Evolutionary conservation across 2,329 filamentous ascomycete species (phyloP).

Genomic region (Xylariaceae sp.): DNA sequence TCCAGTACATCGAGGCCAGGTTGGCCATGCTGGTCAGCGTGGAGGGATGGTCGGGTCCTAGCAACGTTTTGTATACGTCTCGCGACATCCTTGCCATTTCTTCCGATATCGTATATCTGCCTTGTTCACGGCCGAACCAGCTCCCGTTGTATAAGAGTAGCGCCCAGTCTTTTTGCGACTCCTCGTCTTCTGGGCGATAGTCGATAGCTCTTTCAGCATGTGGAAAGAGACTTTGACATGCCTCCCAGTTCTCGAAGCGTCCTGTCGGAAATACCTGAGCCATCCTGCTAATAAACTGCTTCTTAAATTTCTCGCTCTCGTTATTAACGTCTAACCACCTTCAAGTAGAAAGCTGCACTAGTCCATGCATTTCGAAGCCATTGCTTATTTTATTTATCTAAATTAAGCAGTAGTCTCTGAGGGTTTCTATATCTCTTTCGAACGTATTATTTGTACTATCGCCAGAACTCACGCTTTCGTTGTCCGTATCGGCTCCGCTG

Average conservation of each 20-base stretch:
- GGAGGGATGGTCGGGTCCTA: neutral
- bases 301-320: conserved; percentile 27
- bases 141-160: neutral
- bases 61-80: neutral
- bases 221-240: conserved; percentile 6
- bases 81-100: neutral
- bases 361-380: conserved; percentile 39
- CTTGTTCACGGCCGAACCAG: neutral
- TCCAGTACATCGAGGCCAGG: neutral
- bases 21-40: neutral
- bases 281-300: conserved; percentile 28
- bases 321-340: conserved; percentile 30
- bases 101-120: conserved; percentile 3
- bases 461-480: neutral
- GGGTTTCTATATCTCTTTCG: conserved; percentile 31
- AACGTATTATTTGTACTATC: conserved; percentile 15
- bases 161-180: conserved; percentile 22
- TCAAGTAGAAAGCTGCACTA: conserved; percentile 38
- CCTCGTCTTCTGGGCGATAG: conserved; percentile 1
- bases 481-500: neutral
- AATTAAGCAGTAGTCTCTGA: conserved; percentile 38
- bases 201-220: conserved; percentile 4
- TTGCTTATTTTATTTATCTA: conserved; percentile 14
- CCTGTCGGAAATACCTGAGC: conserved; percentile 23
- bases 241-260: conserved; percentile 28